Conservation (phyloP, 2,329 filamentous ascomycete species). For the Penicillium sp. region DNA sequence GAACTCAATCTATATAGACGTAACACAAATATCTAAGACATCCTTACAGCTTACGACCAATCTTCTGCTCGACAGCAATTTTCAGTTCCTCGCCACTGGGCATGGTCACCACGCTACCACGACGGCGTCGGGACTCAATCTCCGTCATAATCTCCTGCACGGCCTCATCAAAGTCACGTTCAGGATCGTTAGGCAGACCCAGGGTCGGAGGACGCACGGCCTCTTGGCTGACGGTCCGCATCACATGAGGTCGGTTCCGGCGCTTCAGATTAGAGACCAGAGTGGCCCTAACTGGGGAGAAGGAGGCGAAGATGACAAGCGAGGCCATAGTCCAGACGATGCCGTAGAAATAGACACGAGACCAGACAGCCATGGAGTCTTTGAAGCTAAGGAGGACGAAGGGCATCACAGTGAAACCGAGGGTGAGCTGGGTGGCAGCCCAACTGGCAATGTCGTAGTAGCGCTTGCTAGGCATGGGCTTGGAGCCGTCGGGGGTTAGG, state of each 20-base stretch:
- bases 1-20: not conserved
- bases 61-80: slow-evolving; percentile 51
- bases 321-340: slow-evolving; percentile 66
- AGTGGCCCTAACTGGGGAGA: slow-evolving; percentile 65
- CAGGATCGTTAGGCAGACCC: slow-evolving; percentile 76
- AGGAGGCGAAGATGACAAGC: slow-evolving; percentile 71
- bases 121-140: slow-evolving; percentile 61
- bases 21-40: not conserved
- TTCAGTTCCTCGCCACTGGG: slow-evolving; percentile 53
- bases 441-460: slow-evolving; percentile 83
- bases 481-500: slow-evolving; percentile 72
- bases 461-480: slow-evolving; percentile 69
- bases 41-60: slow-evolving; percentile 48
- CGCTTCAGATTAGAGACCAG: slow-evolving; percentile 62
- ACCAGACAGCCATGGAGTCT: slow-evolving; percentile 74
- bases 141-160: slow-evolving; percentile 73
- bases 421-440: slow-evolving; percentile 75
- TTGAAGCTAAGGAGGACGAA: slow-evolving; percentile 79
- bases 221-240: slow-evolving; percentile 58
- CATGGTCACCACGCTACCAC: slow-evolving; percentile 47
- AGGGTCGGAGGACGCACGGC: slow-evolving; percentile 66
- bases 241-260: slow-evolving; percentile 45
- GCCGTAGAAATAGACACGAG: slow-evolving; percentile 84
- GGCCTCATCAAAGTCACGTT: slow-evolving; percentile 74
- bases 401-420: slow-evolving; percentile 79